Base-by-base conservation (phyloP, 768 basidiomycete genomes). In the Dacryopinax primogenitus region DNA sequence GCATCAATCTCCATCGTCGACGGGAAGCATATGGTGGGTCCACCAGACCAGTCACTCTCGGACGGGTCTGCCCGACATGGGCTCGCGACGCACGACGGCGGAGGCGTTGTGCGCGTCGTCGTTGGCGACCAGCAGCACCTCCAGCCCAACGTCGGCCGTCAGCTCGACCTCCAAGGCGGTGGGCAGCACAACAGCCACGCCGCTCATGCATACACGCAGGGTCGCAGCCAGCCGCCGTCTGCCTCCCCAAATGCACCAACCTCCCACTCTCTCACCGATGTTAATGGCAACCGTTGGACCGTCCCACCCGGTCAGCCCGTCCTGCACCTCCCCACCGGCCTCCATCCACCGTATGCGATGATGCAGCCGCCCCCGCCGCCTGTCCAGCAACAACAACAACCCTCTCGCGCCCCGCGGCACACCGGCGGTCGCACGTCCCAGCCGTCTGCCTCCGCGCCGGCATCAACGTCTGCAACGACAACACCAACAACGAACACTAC, bases 391-490 rank as follows among this genome's bases (percentile, higher is more conserved):
- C 51, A 58, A 21, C 51, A 58, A 30, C 51, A 58, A 18, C 51
- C 23, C 26, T 58, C 51, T 30, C 51, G 51, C 4, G 26, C 4
- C 26, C 13, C 23, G 51, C 51, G 51, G 51, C 51, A 58, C 51
- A 6, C 51, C 26, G 51, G n/a, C n/a, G n/a, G 51, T 13, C 51
- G 51, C 51, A 58, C 51, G 51, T 58, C 51, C 32, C 51, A 58
- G 51, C 51, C 51, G 51, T 58, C 51, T 58, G 51, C 51, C 51
- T 58, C 51, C 51, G 51, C 51, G 51, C 51, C 51, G 51, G 51
- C 51, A 58, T 58, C 51, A 58, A 58, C 51, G 51, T 58, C 51
- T 30, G 51, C 51, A 58, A 58, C 51, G 32, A 58, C 51, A 58
- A 18, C 51, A 58, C 15, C 51, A 58, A 58, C 51, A 11, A 58